Percentiles rank a stretch among this genome's conserved stretches.
These are phyloP conservation scores for Backusella psychrophila DNA, from an alignment of 192 early-diverging fungal species.

Conservation along the genomic window DNA sequence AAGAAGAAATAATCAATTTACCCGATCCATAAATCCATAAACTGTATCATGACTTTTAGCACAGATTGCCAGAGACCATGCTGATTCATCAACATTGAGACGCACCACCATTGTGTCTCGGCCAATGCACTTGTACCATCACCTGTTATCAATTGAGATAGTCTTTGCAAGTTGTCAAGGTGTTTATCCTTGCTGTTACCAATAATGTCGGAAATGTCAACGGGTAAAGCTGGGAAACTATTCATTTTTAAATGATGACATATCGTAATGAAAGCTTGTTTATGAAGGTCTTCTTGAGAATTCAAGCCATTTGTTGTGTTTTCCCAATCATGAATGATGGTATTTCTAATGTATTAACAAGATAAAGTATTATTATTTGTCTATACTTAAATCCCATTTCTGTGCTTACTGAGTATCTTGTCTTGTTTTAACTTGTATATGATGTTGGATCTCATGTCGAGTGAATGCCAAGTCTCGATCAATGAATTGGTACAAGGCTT, in stretches of 20 bases:
- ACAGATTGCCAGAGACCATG: slow-evolving; percentile 3
- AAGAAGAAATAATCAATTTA: neutral
- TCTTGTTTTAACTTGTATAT: neutral
- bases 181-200: neutral
- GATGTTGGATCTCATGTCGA: neutral
- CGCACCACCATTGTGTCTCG: neutral
- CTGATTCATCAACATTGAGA: neutral
- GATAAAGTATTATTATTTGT: neutral
- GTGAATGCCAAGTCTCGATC: neutral
- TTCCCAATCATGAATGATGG: neutral
- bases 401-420: neutral
- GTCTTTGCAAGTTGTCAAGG: neutral
- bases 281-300: neutral
- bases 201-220: neutral
- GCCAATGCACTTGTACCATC: neutral
- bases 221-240: neutral
- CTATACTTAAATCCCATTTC: too few relatives aligned
- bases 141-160: neutral
- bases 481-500: neutral
- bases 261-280: neutral
- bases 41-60: slow-evolving; percentile 13
- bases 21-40: slow-evolving; percentile 15
- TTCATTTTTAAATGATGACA: neutral
- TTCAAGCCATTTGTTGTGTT: neutral
- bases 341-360: neutral